Evolutionary conservation across 257 asterid genomes (phyloP), one percentile per base, ranked within the genome.

Genomic region (Solanum stenotomum): DNA sequence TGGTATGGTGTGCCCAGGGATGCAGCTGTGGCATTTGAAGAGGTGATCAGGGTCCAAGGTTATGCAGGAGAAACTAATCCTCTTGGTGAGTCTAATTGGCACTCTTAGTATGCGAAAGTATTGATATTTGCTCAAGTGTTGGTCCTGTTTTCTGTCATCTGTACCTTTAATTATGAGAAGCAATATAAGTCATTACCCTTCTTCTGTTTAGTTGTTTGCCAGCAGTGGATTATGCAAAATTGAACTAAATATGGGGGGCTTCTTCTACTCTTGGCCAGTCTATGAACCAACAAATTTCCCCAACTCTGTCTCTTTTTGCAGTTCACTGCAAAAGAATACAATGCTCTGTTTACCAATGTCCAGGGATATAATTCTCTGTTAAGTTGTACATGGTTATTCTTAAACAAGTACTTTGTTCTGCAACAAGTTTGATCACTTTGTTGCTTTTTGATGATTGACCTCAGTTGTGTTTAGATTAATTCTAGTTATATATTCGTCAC

Each of bases 1-100:
- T 97, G 99, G 99, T 97, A 97, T 76, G 99, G 99, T 52, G 99
- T 97, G 86, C 99, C 99, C 0, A 90, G 92, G 75, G 99, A 93
- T 89, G 99, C 99, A 0, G 98, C 99, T 49, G 94, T 95, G 25
- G 99, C 99, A 0, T 97, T 96, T 70, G 99, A 97, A 91, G 99
- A 97, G 84, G 99, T 97, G 75, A 93, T 95, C 29, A 93, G 99
- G 87, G 96, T 93, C 76, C 99, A 97, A 83, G 99, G 99, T 22
- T 97, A 97, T 90, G 96, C 98, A 72, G 99, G 99, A 89, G 99
- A 95, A 94, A 92, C 95, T 86, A 97, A 97, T 89, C 99, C 99
- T 87, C 96, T 97, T 38, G 98, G 99, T 97, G 89, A 91, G 95
- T 89, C 65, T 44, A 71, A 18, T 49, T 77, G 35, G 33, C 20